Conservation (phyloP, 2,329 filamentous ascomycete species). For the Aspergillus candidus region DNA sequence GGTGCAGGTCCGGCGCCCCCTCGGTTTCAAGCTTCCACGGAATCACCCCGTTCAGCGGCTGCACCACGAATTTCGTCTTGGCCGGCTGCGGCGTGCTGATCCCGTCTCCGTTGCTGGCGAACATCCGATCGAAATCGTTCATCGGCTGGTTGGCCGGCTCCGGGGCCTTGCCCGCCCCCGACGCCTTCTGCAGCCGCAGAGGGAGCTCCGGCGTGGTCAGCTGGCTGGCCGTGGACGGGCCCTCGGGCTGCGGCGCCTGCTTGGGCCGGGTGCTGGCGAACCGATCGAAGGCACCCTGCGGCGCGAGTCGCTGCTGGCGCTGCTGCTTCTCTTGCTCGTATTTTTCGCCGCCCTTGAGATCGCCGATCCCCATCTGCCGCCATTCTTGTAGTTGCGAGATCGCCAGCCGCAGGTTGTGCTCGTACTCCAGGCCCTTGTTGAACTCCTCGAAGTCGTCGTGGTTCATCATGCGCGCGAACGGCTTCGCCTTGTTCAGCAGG, state of each 20-base stretch:
- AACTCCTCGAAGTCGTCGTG: slow-evolving; percentile 82
- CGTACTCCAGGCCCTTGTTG: slow-evolving; percentile 77
- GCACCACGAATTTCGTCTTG: slow-evolving; percentile 50
- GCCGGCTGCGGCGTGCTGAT: slow-evolving; percentile 33
- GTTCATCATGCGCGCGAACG: slow-evolving; percentile 96
- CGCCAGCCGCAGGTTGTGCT: slow-evolving; percentile 83
- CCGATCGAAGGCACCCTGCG: slow-evolving; percentile 80
- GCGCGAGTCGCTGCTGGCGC: slow-evolving; percentile 59
- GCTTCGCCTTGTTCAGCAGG: slow-evolving; percentile 85
- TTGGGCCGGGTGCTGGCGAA: slow-evolving; percentile 67
- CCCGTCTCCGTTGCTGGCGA: slow-evolving; percentile 45
- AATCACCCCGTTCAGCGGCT: slow-evolving; percentile 41
- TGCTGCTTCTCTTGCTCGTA: slow-evolving; percentile 84
- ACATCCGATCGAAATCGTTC: slow-evolving; percentile 50
- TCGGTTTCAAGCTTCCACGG: slow-evolving; percentile 65
- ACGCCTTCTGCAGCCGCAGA: slow-evolving; percentile 48
- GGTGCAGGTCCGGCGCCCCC: slow-evolving; percentile 69
- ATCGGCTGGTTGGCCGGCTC: slow-evolving; percentile 30
- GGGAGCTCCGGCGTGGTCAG: slow-evolving; percentile 75
- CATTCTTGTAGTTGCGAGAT: slow-evolving; percentile 91
- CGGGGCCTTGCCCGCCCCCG: slow-evolving; percentile 23
- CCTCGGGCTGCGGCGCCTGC: slow-evolving; percentile 63
- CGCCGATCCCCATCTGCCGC: slow-evolving; percentile 76
- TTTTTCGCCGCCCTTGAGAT: slow-evolving; percentile 79
- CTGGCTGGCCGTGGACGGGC: slow-evolving; percentile 66